Percentiles rank a stretch among this genome's conserved stretches.
These are phyloP conservation scores for Basidiobolus meristosporus DNA, from an alignment of 371 early-diverging fungal genomes.

Conservation along the genomic window DNA sequence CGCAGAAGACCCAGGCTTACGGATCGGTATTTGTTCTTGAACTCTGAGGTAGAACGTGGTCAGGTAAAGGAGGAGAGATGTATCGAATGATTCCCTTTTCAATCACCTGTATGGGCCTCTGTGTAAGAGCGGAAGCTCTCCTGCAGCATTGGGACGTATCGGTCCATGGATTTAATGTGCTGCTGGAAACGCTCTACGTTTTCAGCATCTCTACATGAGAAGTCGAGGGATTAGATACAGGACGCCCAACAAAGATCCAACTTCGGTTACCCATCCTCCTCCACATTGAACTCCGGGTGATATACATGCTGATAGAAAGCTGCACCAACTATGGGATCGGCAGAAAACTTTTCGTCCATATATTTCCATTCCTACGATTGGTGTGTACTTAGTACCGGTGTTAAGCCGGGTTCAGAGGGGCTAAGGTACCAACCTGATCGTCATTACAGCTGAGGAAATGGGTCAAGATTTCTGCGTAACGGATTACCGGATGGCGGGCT, in stretches of 20 bases:
- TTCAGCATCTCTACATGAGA: slow-evolving; percentile 14
- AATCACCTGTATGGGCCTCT: slow-evolving; percentile 5
- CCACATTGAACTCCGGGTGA: slow-evolving; percentile 22
- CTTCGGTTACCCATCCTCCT: slow-evolving; percentile 12
- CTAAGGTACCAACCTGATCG: slow-evolving; percentile 5
- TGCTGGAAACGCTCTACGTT: slow-evolving; percentile 13
- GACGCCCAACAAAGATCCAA: background rate
- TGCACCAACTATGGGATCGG: slow-evolving; percentile 12
- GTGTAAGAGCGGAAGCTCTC: slow-evolving; percentile 12
- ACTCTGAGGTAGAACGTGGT: slow-evolving; percentile 5
- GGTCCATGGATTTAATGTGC: slow-evolving; percentile 12
- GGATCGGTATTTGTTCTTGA: slow-evolving; percentile 10
- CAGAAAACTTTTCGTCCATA: slow-evolving; percentile 12
- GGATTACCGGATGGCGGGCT: slow-evolving; percentile 16
- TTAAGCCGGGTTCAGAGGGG: background rate
- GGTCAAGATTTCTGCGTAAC: slow-evolving; percentile 17
- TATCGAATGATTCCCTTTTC: background rate
- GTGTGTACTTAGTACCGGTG: background rate
- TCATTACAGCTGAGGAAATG: slow-evolving; percentile 16
- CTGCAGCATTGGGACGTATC: slow-evolving; percentile 11
- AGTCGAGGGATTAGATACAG: background rate
- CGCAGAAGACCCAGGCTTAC: slow-evolving; percentile 11
- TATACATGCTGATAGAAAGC: slow-evolving; percentile 19
- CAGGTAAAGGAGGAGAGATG: no score
- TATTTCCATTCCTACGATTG: slow-evolving; percentile 12